These are phyloP conservation scores for Pachyrhizus erosus DNA, from an alignment of 306 rosid species.

Conservation along the genomic window DNA sequence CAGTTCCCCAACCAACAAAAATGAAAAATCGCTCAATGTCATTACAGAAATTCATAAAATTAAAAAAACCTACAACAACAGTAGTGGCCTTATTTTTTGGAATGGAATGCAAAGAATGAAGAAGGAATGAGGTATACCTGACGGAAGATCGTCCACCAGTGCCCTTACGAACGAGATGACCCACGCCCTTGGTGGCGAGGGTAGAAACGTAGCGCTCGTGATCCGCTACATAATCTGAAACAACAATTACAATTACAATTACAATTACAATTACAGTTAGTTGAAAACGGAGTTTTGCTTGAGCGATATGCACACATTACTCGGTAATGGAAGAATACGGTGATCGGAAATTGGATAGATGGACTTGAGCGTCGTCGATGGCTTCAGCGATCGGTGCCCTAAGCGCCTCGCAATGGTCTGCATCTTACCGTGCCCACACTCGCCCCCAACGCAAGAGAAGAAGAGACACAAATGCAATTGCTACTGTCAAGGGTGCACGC, in stretches of 20 bases:
- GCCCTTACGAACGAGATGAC: slow-evolving; percentile 95
- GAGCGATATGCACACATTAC: slow-evolving; percentile 13
- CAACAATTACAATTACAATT: background rate
- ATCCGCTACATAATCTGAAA: slow-evolving; percentile 71
- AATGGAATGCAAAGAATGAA: background rate
- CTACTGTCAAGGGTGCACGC: slow-evolving; percentile 29
- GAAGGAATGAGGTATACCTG: slow-evolving; percentile 54
- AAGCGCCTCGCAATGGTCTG: slow-evolving; percentile 81
- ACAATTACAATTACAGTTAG: background rate
- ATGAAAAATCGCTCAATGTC: background rate
- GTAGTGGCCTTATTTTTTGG: background rate
- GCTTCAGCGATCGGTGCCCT: slow-evolving; percentile 62
- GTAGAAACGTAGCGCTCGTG: slow-evolving; percentile 71
- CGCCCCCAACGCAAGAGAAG: background rate
- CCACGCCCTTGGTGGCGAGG: slow-evolving; percentile 78
- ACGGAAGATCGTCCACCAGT: slow-evolving; percentile 99
- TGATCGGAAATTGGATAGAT: slow-evolving; percentile 68
- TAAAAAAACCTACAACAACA: background rate
- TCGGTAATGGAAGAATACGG: slow-evolving; percentile 45
- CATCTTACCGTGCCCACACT: slow-evolving; percentile 65
- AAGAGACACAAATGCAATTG: background rate
- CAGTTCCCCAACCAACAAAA: slow-evolving; percentile 25
- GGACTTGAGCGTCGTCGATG: slow-evolving; percentile 57
- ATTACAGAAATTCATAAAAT: background rate
- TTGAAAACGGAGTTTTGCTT: slow-evolving; percentile 15